These are phyloP conservation scores for Pestalotiopsis sp. DNA, from an alignment of 2,329 filamentous ascomycete species.

Conservation along the genomic window DNA sequence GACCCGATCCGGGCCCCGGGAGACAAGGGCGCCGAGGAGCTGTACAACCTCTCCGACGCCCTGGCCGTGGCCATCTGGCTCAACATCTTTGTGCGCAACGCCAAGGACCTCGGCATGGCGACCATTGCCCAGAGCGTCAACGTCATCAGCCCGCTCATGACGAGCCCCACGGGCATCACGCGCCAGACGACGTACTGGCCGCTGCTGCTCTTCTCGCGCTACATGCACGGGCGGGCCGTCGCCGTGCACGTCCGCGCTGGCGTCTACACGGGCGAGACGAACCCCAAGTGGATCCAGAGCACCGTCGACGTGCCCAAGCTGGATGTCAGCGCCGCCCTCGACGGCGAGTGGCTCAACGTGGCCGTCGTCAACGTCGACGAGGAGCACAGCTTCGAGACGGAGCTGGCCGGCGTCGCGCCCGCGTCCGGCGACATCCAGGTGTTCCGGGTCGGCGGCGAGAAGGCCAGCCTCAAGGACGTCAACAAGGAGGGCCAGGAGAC, in stretches of 20 bases:
- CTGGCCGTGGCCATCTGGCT: constrained; percentile 76
- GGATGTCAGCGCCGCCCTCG: constrained; percentile 66
- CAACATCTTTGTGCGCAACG: constrained; percentile 76
- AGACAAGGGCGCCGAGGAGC: constrained; percentile 72
- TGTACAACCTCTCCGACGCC: constrained; percentile 75
- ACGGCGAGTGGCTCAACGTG: constrained; percentile 60
- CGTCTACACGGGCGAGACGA: constrained; percentile 69
- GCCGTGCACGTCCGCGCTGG: constrained; percentile 65
- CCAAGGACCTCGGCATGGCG: constrained; percentile 73
- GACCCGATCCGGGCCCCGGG: constrained; percentile 73
- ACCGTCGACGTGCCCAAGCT: constrained; percentile 67
- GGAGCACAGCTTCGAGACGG: constrained; percentile 59
- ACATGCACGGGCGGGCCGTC: constrained; percentile 75
- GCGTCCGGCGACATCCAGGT: constrained; percentile 10
- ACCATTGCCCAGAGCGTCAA: constrained; percentile 80
- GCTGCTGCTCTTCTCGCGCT: constrained; percentile 67
- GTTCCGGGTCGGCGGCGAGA: constrained; percentile 10
- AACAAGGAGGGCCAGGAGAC: constrained; percentile 12
- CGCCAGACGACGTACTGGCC: constrained; percentile 81
- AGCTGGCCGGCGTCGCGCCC: constrained; percentile 56
- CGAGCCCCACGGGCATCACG: constrained; percentile 62
- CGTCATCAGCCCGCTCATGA: constrained; percentile 79
- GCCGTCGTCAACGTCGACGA: constrained; percentile 76
- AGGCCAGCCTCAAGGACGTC: constrained; percentile 8
- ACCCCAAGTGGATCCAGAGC: constrained; percentile 66